A percentile compares a stretch with the other conserved stretches of the same genome.
phyloP scores from a whole-genome alignment of 148 eudicot species.

The Chenopodium quinoa region DNA sequence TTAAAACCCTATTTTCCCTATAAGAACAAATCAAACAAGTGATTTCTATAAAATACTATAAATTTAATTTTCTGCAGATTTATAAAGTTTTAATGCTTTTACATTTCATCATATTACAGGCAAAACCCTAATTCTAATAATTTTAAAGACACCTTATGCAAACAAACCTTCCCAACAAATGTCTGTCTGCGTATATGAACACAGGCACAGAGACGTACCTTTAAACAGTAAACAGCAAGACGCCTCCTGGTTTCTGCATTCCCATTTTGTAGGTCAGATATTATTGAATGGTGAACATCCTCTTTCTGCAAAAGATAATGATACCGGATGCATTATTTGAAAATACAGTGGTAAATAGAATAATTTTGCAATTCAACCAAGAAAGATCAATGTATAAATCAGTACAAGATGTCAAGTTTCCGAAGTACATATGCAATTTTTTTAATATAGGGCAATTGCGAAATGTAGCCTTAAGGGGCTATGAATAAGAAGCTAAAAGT shows the following conservation, averaged over 20 bases:
- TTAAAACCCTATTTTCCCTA: no score
- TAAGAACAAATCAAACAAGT: no score
- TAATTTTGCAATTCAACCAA: not conserved
- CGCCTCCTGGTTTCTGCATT: slow-evolving; percentile 96
- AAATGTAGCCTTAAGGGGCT: not conserved
- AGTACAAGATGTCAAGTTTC: not conserved
- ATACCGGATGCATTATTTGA: slow-evolving; percentile 6
- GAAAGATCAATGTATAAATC: not conserved
- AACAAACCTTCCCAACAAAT: not conserved
- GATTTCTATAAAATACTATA: no score
- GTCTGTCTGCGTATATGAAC: not conserved
- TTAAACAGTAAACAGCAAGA: slow-evolving; percentile 95
- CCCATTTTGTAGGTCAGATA: slow-evolving; percentile 98
- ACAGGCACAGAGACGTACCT: slow-evolving; percentile 45
- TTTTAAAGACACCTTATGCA: not conserved
- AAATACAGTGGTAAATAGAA: not conserved
- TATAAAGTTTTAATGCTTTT: no score
- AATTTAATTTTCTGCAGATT: no score
- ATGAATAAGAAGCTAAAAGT: not conserved
- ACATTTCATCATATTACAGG: not conserved
- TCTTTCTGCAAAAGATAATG: slow-evolving; percentile 68
- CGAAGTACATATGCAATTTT: not conserved
- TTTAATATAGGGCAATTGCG: not conserved
- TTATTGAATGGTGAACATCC: slow-evolving; percentile 99
- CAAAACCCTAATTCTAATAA: not conserved